Conservation (phyloP, 805 yeast genomes). For the Sungouiella thailandica region DNA sequence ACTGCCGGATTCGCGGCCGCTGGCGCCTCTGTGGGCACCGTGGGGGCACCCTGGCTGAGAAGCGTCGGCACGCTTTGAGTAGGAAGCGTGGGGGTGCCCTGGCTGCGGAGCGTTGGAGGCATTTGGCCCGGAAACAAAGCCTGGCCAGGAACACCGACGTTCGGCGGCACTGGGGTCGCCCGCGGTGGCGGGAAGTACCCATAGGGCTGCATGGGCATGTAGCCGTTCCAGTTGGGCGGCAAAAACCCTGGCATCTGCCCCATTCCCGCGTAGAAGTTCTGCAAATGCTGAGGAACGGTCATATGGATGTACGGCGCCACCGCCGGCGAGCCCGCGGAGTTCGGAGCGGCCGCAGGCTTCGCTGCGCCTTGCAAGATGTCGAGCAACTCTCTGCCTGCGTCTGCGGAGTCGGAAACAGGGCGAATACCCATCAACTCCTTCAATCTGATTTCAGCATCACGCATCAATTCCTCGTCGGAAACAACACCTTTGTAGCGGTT, state of each 20-base stretch:
- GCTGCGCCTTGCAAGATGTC: constrained; percentile 47
- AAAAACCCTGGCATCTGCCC: constrained; percentile 14
- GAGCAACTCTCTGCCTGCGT: constrained; percentile 75
- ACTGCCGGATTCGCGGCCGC: constrained; percentile 35
- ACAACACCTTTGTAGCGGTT: constrained; percentile 43
- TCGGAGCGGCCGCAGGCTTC: constrained; percentile 1
- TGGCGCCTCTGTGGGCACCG: constrained; percentile 5
- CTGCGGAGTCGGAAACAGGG: constrained; percentile 28
- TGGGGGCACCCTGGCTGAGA: background rate
- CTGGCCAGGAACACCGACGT: background rate
- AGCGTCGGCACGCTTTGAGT: background rate
- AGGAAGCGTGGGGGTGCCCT: constrained; percentile 3
- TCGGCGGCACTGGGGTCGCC: background rate
- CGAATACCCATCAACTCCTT: constrained; percentile 60
- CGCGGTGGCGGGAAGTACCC: constrained; percentile 2
- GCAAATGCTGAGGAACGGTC: constrained; percentile 31
- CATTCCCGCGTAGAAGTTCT: constrained; percentile 16
- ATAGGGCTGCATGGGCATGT: background rate
- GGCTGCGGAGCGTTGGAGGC: constrained; percentile 1
- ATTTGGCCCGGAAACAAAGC: background rate
- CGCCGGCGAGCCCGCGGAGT: background rate
- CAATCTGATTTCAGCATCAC: constrained; percentile 60
- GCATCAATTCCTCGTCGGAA: constrained; percentile 55
- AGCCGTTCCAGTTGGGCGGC: background rate
- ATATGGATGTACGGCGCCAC: constrained; percentile 15